A percentile compares a stretch with the other conserved stretches of the same genome.
Conservation (phyloP, 257 asterid genomes). For the Lantana camara region DNA sequence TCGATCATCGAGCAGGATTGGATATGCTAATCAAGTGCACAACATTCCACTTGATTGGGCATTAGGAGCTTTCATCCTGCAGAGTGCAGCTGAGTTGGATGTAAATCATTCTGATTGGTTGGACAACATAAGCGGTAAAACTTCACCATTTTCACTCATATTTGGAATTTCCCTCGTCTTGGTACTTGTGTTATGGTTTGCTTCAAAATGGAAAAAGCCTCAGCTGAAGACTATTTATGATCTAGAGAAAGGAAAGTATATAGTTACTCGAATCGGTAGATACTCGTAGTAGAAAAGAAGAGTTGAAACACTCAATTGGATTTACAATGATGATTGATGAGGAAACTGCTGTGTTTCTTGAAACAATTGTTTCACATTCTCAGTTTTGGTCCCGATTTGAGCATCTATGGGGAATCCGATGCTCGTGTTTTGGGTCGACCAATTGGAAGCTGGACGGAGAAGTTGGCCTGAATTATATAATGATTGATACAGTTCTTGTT, state of each 20-base stretch:
- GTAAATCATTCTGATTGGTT: slow-evolving; percentile 45
- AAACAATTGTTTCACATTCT: slow-evolving; percentile 18
- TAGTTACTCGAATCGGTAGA: slow-evolving; percentile 73
- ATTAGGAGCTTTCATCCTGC: slow-evolving; percentile 88
- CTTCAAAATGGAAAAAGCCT: slow-evolving; percentile 68
- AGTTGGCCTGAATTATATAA: slow-evolving; percentile 1
- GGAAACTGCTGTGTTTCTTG: slow-evolving; percentile 26
- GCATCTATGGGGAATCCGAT: not conserved
- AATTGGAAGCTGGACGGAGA: not conserved
- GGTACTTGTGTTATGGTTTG: slow-evolving; percentile 47
- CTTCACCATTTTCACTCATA: slow-evolving; percentile 45
- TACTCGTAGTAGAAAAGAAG: slow-evolving; percentile 47
- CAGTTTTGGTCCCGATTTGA: slow-evolving; percentile 10
- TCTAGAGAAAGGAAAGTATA: slow-evolving; percentile 93
- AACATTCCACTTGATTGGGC: slow-evolving; percentile 94
- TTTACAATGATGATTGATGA: not conserved
- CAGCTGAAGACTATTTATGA: slow-evolving; percentile 90
- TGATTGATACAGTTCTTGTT: slow-evolving; percentile 22
- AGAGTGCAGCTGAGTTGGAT: slow-evolving; percentile 44
- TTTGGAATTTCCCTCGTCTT: slow-evolving; percentile 46
- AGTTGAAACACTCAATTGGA: slow-evolving; percentile 15
- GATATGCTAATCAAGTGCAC: slow-evolving; percentile 72
- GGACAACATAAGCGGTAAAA: slow-evolving; percentile 40
- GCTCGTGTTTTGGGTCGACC: slow-evolving; percentile 9
- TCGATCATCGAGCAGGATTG: slow-evolving; percentile 34